Base-by-base conservation (phyloP, 768 basidiomycete species). In the Galerina marginata region DNA sequence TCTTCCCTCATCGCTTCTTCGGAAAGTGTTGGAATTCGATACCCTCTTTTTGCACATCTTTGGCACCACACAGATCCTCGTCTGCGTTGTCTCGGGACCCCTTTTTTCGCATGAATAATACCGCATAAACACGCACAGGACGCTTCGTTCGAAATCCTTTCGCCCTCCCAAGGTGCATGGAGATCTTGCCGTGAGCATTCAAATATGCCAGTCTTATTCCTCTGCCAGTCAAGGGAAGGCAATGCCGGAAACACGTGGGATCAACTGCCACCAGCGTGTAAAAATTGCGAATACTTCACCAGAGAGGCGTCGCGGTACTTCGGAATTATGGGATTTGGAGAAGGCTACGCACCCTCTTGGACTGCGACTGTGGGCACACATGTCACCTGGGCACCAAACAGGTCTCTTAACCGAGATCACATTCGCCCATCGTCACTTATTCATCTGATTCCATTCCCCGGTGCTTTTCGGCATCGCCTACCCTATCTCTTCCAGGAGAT, bases 291-390 rank as follows among this genome's bases (percentile, higher is more conserved):
- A 54, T 58, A 54, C 45, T 49, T 57, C 71, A 77, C 80, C 71
- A 86, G 86, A 86, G 81, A 80, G 62, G 76, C 80, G 78, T 81
- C 85, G 78, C 75, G 79, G 83, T 44, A 74, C 67, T 58, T 61
- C 64, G 59, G 55, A 23, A 56, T 66, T 66, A 64, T 65, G 56
- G 53, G 62, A 53, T 71, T 74, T 64, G 43, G 83, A 86, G 80
- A 72, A 67, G 80, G 66, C 57, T 59, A 72, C 83, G 74, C 59
- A 81, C 81, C 75, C 65, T 60, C 62, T 63, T 33, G 23, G 29
- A 38, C 9, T 43, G 23, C 42, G 44, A 47, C 44, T 55, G 43
- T 46, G 54, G 29, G 47, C 26, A 56, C 36, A 33, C 58, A 48
- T 67, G 59, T 59, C 47, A 42, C 44, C 15, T 65, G 69, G 69